These are phyloP conservation scores for Malus hybrid DNA, from an alignment of 331 rosid genomes.

Conservation along the genomic window DNA sequence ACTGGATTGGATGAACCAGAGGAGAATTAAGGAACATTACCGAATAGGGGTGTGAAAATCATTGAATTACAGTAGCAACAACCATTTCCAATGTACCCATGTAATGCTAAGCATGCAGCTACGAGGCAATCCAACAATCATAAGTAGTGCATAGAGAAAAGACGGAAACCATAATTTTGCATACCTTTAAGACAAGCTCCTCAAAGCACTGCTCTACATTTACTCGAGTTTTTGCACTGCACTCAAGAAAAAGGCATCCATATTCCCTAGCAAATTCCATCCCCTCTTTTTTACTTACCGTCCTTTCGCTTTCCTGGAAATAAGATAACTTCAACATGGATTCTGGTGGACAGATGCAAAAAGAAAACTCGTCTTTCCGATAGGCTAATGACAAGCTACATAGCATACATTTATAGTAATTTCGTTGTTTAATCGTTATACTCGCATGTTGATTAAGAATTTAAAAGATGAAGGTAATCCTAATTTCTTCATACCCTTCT, in stretches of 20 bases:
- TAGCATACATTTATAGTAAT: neutral
- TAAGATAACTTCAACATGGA: neutral
- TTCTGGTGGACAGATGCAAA: neutral
- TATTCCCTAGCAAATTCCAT: conserved; percentile 73
- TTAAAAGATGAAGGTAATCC: neutral
- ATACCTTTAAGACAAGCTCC: conserved; percentile 80
- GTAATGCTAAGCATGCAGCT: neutral
- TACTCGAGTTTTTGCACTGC: conserved; percentile 81
- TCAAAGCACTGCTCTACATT: conserved; percentile 82
- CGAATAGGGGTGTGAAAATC: too few relatives aligned
- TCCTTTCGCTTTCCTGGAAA: conserved; percentile 74
- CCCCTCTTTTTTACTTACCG: conserved; percentile 72
- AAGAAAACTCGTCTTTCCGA: neutral
- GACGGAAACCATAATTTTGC: neutral
- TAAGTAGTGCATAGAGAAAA: neutral
- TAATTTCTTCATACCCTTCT: neutral
- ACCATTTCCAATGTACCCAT: neutral
- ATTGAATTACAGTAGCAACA: neutral
- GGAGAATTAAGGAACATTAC: too few relatives aligned
- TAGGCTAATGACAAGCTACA: too few relatives aligned
- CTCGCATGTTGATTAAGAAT: neutral
- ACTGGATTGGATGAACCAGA: too few relatives aligned
- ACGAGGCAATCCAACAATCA: neutral
- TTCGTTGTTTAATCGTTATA: neutral
- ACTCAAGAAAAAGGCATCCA: conserved; percentile 73